These are phyloP conservation scores for Pestalotiopsis fici DNA, from an alignment of 2,329 filamentous ascomycete species.

Conservation along the genomic window DNA sequence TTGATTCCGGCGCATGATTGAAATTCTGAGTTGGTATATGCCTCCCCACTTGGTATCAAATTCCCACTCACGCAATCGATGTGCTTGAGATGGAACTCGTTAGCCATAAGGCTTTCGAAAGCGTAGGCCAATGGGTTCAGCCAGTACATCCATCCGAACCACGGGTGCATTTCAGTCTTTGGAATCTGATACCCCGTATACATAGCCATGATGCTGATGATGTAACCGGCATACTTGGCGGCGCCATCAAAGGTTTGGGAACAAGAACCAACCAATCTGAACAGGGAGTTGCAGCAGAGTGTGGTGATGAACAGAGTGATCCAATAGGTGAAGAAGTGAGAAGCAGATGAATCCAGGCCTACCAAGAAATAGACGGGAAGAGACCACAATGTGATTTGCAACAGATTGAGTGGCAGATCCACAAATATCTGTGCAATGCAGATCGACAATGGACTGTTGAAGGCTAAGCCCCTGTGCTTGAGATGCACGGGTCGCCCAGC, in stretches of 20 bases:
- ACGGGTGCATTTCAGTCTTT: conserved; percentile 53
- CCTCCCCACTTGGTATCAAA: neutral
- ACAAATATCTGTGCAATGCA: no score
- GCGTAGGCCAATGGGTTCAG: conserved; percentile 65
- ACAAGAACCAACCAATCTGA: neutral
- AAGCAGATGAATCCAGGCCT: conserved; percentile 57
- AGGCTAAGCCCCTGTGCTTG: no score
- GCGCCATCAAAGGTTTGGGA: neutral
- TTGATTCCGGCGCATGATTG: no score
- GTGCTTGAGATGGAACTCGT: conserved; percentile 38
- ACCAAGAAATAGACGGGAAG: no score
- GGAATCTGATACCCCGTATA: conserved; percentile 49
- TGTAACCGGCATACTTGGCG: neutral
- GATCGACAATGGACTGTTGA: no score
- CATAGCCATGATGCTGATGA: conserved; percentile 16
- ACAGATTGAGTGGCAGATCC: no score
- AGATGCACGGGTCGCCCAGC: no score
- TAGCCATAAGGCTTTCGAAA: conserved; percentile 62
- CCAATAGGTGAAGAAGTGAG: conserved; percentile 62
- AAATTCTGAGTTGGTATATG: neutral
- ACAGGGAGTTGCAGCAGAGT: neutral
- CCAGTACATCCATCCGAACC: conserved; percentile 55
- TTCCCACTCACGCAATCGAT: neutral
- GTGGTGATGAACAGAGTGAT: conserved; percentile 17
- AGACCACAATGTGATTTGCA: no score